Evolutionary conservation across 2,329 filamentous ascomycete genomes (phyloP).

Genomic region (Fusarium sterilihyphosum): DNA sequence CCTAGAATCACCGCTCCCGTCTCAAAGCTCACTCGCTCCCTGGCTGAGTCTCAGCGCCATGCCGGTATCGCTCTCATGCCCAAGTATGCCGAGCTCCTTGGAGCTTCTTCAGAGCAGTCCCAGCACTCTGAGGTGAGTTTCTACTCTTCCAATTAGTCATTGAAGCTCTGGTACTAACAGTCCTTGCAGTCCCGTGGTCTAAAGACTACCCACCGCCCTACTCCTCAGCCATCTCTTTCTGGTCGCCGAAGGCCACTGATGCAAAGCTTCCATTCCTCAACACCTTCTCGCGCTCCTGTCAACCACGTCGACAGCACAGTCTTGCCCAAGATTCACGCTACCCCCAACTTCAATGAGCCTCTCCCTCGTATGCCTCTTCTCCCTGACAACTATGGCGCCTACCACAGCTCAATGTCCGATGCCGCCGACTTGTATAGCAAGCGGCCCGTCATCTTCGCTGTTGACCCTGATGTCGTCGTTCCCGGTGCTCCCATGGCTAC

Average conservation of each 20-base stretch:
- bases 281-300: slow-evolving; percentile 52
- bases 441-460: slow-evolving; percentile 65
- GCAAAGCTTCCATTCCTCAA: slow-evolving; percentile 68
- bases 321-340: slow-evolving; percentile 57
- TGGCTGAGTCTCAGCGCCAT: slow-evolving; percentile 56
- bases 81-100: slow-evolving; percentile 59
- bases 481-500: slow-evolving; percentile 63
- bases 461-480: slow-evolving; percentile 63
- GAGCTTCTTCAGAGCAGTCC: slow-evolving; percentile 43
- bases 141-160: background rate
- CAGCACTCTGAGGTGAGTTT: slow-evolving; percentile 54
- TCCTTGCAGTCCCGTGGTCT: slow-evolving; percentile 52
- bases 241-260: slow-evolving; percentile 65
- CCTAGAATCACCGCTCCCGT: slow-evolving; percentile 61
- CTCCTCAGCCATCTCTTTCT: slow-evolving; percentile 55
- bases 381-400: slow-evolving; percentile 64
- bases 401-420: slow-evolving; percentile 55
- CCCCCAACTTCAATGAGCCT: slow-evolving; percentile 46
- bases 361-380: slow-evolving; percentile 67
- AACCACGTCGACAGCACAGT: slow-evolving; percentile 62
- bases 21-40: slow-evolving; percentile 59
- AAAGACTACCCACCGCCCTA: slow-evolving; percentile 60
- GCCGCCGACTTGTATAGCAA: slow-evolving; percentile 53
- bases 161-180: slow-evolving; percentile 17
- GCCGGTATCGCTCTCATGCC: slow-evolving; percentile 54